A percentile compares a stretch with the other conserved stretches of the same genome.
phyloP scores from a whole-genome alignment of 2,329 filamentous ascomycete species.

The Ascochyta clinopodiicola region DNA sequence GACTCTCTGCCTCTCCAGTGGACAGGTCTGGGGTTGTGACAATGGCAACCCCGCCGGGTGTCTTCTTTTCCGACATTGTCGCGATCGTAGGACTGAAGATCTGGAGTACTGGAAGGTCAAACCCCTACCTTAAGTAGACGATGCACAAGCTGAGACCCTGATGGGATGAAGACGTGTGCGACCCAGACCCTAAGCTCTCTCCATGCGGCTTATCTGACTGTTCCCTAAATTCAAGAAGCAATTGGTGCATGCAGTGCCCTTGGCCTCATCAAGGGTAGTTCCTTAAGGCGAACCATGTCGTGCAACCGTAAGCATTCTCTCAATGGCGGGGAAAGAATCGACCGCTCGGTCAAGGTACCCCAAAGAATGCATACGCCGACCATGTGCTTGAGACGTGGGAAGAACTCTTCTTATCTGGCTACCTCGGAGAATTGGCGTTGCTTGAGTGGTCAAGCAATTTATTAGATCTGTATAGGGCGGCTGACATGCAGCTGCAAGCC shows the following conservation, averaged over 20 bases:
- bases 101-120: not conserved
- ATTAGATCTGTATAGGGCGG: constrained; percentile 20
- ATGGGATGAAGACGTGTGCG: not conserved
- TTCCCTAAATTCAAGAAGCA: not conserved
- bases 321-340: constrained; percentile 16
- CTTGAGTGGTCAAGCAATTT: constrained; percentile 28
- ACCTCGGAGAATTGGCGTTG: constrained; percentile 16
- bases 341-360: constrained; percentile 8
- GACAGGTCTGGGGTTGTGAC: constrained; percentile 16
- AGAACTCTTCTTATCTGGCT: constrained; percentile 13
- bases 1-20: constrained; percentile 31
- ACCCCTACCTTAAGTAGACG: constrained; percentile 5
- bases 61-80: constrained; percentile 21
- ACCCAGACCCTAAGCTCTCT: constrained; percentile 7
- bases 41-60: constrained; percentile 11
- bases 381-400: constrained; percentile 9
- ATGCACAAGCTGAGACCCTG: constrained; percentile 4
- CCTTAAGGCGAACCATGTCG: constrained; percentile 12
- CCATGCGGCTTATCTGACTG: constrained; percentile 14
- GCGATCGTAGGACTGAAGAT: not conserved
- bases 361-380: constrained; percentile 8
- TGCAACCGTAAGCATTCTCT: constrained; percentile 20
- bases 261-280: constrained; percentile 11
- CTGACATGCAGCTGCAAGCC: constrained; percentile 26
- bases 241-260: constrained; percentile 6